phyloP scores from a whole-genome alignment of 345 rosid genomes.

The Salix dunnii region DNA sequence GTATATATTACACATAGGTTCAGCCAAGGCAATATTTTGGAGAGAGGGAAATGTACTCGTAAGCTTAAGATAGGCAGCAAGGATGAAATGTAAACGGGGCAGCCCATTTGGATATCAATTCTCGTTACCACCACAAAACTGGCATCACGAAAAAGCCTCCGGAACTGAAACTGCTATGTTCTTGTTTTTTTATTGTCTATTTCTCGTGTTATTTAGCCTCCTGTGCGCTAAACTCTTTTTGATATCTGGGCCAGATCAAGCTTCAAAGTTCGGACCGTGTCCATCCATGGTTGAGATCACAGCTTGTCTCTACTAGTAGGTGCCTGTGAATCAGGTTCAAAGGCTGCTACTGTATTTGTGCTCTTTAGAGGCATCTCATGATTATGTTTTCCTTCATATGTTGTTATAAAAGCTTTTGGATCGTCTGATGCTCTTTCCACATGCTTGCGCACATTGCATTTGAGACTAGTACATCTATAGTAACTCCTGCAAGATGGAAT shows the following conservation, averaged over 20 bases:
- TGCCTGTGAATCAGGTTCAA: constrained; percentile 29
- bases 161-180: not conserved
- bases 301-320: constrained; percentile 30
- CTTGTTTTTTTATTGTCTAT: no score
- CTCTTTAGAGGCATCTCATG: constrained; percentile 65
- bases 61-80: not conserved
- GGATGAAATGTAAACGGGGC: not conserved
- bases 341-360: constrained; percentile 18
- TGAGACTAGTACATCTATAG: constrained; percentile 75
- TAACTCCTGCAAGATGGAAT: constrained; percentile 61
- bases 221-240: not conserved
- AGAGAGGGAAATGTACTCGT: not conserved
- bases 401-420: constrained; percentile 80
- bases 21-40: not conserved
- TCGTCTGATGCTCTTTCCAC: constrained; percentile 91
- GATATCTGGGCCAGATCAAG: not conserved
- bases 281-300: constrained; percentile 11
- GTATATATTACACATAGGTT: not conserved
- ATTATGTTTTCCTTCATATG: constrained; percentile 91
- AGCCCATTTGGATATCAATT: not conserved
- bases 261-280: not conserved
- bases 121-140: not conserved
- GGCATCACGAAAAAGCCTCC: not conserved
- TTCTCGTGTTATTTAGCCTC: not conserved
- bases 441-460: constrained; percentile 85